A percentile compares a stretch with the other conserved stretches of the same genome.
phyloP scores from a whole-genome alignment of 1,284 basidiomycete genomes.

The Spongispora temasekensis region DNA sequence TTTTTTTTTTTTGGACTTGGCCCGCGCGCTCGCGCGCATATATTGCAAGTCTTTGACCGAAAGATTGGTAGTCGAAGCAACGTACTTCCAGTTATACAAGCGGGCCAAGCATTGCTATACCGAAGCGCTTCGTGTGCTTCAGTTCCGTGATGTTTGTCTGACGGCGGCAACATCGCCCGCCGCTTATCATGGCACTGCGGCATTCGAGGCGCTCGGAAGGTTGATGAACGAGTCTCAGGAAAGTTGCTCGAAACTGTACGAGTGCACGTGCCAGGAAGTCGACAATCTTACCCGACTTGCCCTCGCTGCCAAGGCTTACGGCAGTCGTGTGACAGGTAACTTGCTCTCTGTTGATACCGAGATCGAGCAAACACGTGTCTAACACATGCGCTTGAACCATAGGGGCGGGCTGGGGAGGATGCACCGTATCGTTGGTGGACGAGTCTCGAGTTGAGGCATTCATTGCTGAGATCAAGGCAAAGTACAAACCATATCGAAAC shows the following conservation, averaged over 20 bases:
- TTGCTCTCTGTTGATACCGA: no score
- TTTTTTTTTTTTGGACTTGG: slow-evolving; percentile 5
- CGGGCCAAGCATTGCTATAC: slow-evolving; percentile 77
- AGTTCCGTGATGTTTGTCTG: slow-evolving; percentile 69
- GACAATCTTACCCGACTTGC: slow-evolving; percentile 66
- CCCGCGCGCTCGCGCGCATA: no score
- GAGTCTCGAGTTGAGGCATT: slow-evolving; percentile 70
- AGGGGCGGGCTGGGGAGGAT: slow-evolving; percentile 93
- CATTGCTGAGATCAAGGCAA: slow-evolving; percentile 58
- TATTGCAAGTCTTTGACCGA: neutral
- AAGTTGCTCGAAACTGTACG: slow-evolving; percentile 67
- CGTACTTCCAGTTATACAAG: slow-evolving; percentile 77
- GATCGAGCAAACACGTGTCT: no score
- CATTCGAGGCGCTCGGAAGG: slow-evolving; percentile 57
- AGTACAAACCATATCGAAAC: slow-evolving; percentile 63
- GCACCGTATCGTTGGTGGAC: slow-evolving; percentile 80
- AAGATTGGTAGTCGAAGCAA: slow-evolving; percentile 64
- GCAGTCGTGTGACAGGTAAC: no score
- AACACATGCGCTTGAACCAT: no score
- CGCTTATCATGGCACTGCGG: slow-evolving; percentile 19
- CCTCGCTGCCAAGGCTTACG: slow-evolving; percentile 69
- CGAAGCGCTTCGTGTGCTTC: slow-evolving; percentile 77
- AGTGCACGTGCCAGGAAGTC: slow-evolving; percentile 80
- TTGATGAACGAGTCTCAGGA: slow-evolving; percentile 81
- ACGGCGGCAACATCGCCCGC: slow-evolving; percentile 31